Base-by-base conservation (phyloP, 2,329 filamentous ascomycete genomes). In the Blastomyces gilchristii region DNA sequence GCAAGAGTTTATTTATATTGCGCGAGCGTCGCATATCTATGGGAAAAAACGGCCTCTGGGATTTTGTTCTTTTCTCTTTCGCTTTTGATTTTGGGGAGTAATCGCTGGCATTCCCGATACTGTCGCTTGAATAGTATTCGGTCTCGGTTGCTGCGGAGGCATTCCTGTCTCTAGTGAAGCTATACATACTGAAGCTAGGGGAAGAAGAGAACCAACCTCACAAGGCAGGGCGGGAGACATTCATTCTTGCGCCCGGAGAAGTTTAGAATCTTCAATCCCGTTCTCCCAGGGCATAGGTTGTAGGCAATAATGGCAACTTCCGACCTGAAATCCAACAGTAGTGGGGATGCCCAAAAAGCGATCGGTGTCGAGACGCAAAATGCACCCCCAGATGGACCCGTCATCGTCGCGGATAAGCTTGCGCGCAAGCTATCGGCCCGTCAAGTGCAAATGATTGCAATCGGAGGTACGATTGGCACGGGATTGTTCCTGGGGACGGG, bases 381-480 rank as follows among this genome's bases (percentile, higher is more conserved):
- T 11, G 52, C 47, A 2, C 56, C 43, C 49, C 63, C 54, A 12
- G 50, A 37, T 6, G 50, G 47, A 1, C 59, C 56, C 2, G 7
- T 54, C 34, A 47, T 75, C 53, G 71, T 72, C 31, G 75, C 77
- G 2, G 81, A 84, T 67, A 76, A 75, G 61, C 76, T 87, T 12
- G 77, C 78, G 25, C 81, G 85, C 5, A 80, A 82, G 52, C 77
- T 87, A 14, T 83, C 82, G 2, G 76, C 82, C 18, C 81, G 85
- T n/a, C 85, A 87, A 71, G 82, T 87, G 12, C 84, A 87, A 74
- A 87, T 87, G 84, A 85, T 87, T 65, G 85, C 85, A 53, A 78
- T 79, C 63, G 76, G 75, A 6, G 76, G 76, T 28, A 78, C 76
- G 7, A 78, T 78, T 56, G 75, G 66, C 9, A 86, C 84, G 0